Evolutionary conservation across 805 yeast species (phyloP).

Genomic region (Metschnikowia sp.): DNA sequence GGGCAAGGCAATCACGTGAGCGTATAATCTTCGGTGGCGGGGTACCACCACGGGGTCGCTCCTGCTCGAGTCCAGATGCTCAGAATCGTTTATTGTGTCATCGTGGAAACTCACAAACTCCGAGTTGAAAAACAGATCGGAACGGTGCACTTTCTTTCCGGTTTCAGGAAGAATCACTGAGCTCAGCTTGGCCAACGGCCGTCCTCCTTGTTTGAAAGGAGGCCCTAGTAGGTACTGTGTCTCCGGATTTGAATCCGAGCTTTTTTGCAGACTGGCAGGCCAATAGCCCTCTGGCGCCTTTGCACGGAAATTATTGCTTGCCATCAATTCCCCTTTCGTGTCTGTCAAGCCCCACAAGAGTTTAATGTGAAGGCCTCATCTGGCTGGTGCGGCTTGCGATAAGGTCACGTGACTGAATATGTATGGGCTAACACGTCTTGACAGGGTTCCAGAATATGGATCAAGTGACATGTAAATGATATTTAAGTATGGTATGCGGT

Average conservation of each 20-base stretch:
- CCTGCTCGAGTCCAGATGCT: conserved; percentile 8
- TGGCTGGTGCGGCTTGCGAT: conserved; percentile 1
- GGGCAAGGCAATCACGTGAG: neutral
- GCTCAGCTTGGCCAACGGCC: conserved; percentile 20
- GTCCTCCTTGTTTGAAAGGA: neutral
- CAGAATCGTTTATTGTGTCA: conserved; percentile 16
- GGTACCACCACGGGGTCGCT: neutral
- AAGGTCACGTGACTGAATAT: conserved; percentile 1
- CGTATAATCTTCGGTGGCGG: neutral
- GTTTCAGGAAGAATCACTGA: conserved; percentile 39
- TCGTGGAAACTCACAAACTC: conserved; percentile 24
- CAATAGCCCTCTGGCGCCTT: neutral
- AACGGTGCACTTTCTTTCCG: conserved; percentile 37
- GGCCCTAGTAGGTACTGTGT: conserved; percentile 7
- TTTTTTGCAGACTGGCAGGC: neutral
- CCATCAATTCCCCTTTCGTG: neutral
- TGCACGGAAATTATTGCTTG: neutral
- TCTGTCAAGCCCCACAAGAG: no score
- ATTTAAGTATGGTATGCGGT: neutral
- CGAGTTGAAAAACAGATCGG: conserved; percentile 26
- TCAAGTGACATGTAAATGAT: no score
- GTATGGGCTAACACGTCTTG: no score
- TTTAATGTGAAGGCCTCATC: neutral
- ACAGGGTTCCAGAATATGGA: no score
- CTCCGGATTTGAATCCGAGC: neutral